These are phyloP conservation scores for Orobanche coerulescens DNA, from an alignment of 257 asterid species.

Conservation along the genomic window DNA sequence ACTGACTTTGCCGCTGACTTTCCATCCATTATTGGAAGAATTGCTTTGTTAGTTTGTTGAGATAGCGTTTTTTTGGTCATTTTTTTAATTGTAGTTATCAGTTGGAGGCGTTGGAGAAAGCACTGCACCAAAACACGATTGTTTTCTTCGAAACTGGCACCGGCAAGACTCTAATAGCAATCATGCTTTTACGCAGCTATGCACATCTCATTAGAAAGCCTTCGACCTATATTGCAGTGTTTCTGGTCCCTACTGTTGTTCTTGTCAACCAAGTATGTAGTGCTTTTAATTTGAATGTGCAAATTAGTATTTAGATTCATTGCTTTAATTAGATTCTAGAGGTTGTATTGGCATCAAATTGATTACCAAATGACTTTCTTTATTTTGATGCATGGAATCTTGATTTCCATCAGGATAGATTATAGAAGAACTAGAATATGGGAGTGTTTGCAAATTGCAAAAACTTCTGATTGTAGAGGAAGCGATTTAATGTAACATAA, in stretches of 20 bases:
- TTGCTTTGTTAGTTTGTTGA: background rate
- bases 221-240: slow-evolving; percentile 49
- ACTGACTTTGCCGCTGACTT: background rate
- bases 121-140: slow-evolving; percentile 57
- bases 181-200: slow-evolving; percentile 74
- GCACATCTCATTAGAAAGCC: slow-evolving; percentile 56
- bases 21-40: background rate
- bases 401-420: too few species aligned
- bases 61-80: background rate
- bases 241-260: slow-evolving; percentile 80
- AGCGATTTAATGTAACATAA: too few species aligned
- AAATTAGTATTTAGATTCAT: background rate
- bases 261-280: slow-evolving; percentile 58
- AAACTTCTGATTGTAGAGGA: too few species aligned
- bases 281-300: background rate
- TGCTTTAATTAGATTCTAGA: background rate
- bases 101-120: slow-evolving; percentile 67
- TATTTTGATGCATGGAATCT: background rate
- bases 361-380: background rate
- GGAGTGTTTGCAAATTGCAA: too few species aligned
- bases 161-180: slow-evolving; percentile 70
- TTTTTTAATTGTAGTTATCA: slow-evolving; percentile 49
- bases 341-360: background rate
- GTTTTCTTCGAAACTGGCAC: slow-evolving; percentile 80
- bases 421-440: too few species aligned